Evolutionary conservation across 495 filamentous ascomycete species (phyloP).

Genomic region (Aspergillus sclerotioniger): DNA sequence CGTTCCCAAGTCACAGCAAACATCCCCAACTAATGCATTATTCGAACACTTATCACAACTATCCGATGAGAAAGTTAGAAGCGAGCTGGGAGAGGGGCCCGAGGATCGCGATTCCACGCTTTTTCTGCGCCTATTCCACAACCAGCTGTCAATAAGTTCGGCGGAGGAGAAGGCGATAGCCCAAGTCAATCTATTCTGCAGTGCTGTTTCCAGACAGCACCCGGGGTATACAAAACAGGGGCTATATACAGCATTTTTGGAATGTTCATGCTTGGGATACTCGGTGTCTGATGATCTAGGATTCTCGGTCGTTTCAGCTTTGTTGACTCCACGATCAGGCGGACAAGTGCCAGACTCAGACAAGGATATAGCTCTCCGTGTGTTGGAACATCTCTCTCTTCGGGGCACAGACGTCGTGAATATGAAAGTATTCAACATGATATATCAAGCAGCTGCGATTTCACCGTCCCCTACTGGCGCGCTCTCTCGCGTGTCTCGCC

Average conservation of each 20-base stretch:
- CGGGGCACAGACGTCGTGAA: constrained; percentile 43
- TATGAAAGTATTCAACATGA: constrained; percentile 41
- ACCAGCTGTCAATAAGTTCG: constrained; percentile 30
- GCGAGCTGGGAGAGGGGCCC: constrained; percentile 39
- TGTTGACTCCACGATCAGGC: constrained; percentile 30
- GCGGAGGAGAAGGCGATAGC: constrained; percentile 27
- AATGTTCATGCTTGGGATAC: constrained; percentile 32
- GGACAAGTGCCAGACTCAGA: constrained; percentile 24
- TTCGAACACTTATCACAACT: constrained; percentile 35
- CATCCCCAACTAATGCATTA: constrained; percentile 37
- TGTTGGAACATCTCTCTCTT: constrained; percentile 46
- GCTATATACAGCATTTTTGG: constrained; percentile 29
- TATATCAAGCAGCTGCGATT: constrained; percentile 33
- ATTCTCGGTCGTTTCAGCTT: constrained; percentile 32
- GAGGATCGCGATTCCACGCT: constrained; percentile 45
- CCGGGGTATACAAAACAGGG: constrained; percentile 34
- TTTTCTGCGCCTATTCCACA: constrained; percentile 49
- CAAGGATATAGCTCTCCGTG: constrained; percentile 40
- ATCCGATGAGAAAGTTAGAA: constrained; percentile 27
- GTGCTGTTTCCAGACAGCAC: constrained; percentile 38
- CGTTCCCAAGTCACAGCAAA: constrained; percentile 43
- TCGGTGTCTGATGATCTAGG: constrained; percentile 35
- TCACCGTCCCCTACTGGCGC: constrained; percentile 3
- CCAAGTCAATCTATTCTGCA: constrained; percentile 35
- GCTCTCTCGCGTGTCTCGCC: constrained; percentile 17